Evolutionary conservation across 257 asterid genomes (phyloP).

Genomic region (Paulownia fortunei): DNA sequence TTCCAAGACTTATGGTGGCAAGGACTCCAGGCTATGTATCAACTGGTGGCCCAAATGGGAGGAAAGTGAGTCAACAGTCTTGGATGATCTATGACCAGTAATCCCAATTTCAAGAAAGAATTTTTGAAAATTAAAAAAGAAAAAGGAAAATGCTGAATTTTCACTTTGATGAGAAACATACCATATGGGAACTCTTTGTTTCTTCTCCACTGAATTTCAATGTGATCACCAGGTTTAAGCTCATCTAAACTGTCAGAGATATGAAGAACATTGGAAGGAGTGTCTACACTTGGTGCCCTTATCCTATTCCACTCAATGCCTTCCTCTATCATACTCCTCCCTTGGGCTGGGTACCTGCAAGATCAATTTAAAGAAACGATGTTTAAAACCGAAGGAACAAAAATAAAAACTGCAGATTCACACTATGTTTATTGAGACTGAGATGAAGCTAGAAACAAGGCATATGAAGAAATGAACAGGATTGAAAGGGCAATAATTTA

Average conservation of each 20-base stretch:
- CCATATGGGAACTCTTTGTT: slow-evolving; percentile 82
- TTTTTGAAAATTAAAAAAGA: neutral
- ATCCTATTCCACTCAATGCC: slow-evolving; percentile 75
- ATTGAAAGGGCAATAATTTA: neutral
- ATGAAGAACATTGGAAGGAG: slow-evolving; percentile 66
- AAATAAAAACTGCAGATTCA: neutral
- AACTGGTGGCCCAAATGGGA: neutral
- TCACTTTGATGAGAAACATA: slow-evolving; percentile 29
- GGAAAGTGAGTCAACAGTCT: neutral
- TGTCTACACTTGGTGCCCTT: slow-evolving; percentile 67
- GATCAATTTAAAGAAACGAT: neutral
- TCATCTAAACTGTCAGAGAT: slow-evolving; percentile 70
- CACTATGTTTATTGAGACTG: too few relatives aligned
- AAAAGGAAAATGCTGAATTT: neutral
- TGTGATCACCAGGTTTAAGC: slow-evolving; percentile 82
- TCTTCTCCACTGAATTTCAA: slow-evolving; percentile 95
- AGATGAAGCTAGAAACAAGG: too few relatives aligned
- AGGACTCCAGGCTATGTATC: neutral
- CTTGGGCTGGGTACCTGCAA: slow-evolving; percentile 71
- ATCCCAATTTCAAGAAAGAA: neutral
- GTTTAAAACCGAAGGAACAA: neutral
- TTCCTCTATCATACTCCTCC: slow-evolving; percentile 73
- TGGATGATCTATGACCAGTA: neutral
- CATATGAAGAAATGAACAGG: neutral
- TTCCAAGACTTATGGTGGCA: neutral